Percentiles rank a stretch among this genome's conserved stretches.
Evolutionary conservation across 345 rosid species (phyloP).

Genomic region (Firmiana major): DNA sequence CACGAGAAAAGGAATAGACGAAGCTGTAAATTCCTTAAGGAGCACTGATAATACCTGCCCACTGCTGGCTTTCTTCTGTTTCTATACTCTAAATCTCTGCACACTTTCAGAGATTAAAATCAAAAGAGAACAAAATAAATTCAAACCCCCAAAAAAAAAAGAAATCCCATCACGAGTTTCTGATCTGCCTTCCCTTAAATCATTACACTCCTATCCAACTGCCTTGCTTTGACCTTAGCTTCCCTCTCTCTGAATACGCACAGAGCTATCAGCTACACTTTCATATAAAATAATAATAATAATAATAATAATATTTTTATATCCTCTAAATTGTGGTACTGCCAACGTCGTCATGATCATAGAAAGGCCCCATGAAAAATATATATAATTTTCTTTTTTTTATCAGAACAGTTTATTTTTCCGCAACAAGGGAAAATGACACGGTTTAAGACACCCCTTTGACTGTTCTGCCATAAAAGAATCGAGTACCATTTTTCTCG

Average conservation of each 20-base stretch:
- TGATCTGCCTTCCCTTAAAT: slow-evolving; percentile 32
- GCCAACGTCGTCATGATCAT: slow-evolving; percentile 47
- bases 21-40: slow-evolving; percentile 46
- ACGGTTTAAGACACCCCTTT: slow-evolving; percentile 28
- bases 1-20: slow-evolving; percentile 47
- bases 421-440: slow-evolving; percentile 7
- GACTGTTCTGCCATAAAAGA: slow-evolving; percentile 8
- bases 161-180: slow-evolving; percentile 45
- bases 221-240: slow-evolving; percentile 73
- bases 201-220: slow-evolving; percentile 52
- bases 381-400: neutral
- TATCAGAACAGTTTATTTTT: neutral
- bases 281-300: neutral
- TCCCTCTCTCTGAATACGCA: neutral
- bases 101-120: slow-evolving; percentile 5
- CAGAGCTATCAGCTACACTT: neutral
- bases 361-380: slow-evolving; percentile 13
- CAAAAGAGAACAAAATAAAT: too few relatives aligned
- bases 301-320: too few relatives aligned
- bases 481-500: neutral
- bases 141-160: neutral
- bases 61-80: slow-evolving; percentile 20
- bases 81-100: slow-evolving; percentile 10
- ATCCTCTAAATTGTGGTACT: neutral
- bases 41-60: slow-evolving; percentile 36